Evolutionary conservation across 169 alveolate species (phyloP).

Genomic region (Ichthyophthirius multifiliis): DNA sequence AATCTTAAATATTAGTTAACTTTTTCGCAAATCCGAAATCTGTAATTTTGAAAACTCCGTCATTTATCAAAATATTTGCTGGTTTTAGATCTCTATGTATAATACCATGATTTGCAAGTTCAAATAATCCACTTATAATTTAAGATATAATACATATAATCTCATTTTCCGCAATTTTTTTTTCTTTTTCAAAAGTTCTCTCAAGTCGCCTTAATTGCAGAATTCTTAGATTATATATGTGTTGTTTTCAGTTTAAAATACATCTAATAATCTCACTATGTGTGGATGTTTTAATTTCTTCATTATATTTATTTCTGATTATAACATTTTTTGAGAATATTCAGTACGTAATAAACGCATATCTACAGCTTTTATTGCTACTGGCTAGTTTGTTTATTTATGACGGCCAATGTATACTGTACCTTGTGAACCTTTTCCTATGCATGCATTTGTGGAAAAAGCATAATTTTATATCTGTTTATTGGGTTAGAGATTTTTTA

Average conservation of each 20-base stretch:
- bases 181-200: slow-evolving; percentile 43
- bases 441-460: too few species aligned
- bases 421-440: background rate
- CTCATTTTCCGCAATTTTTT: too few species aligned
- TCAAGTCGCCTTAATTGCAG: slow-evolving; percentile 61
- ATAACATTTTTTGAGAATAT: slow-evolving; percentile 41
- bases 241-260: slow-evolving; percentile 41
- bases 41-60: slow-evolving; percentile 10
- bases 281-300: slow-evolving; percentile 55
- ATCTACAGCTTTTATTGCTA: slow-evolving; percentile 49
- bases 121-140: too few species aligned
- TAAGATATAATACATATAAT: too few species aligned
- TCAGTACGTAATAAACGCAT: slow-evolving; percentile 33
- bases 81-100: slow-evolving; percentile 63
- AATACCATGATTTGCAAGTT: too few species aligned
- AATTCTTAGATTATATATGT: slow-evolving; percentile 55
- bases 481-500: too few species aligned
- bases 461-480: too few species aligned
- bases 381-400: slow-evolving; percentile 12
- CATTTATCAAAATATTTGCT: slow-evolving; percentile 16
- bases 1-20: slow-evolving; percentile 8
- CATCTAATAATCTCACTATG: slow-evolving; percentile 46
- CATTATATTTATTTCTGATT: slow-evolving; percentile 54
- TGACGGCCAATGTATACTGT: background rate
- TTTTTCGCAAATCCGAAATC: slow-evolving; percentile 35